These are phyloP conservation scores for Cicer cuneatum DNA, from an alignment of 306 rosid species.

Conservation along the genomic window DNA sequence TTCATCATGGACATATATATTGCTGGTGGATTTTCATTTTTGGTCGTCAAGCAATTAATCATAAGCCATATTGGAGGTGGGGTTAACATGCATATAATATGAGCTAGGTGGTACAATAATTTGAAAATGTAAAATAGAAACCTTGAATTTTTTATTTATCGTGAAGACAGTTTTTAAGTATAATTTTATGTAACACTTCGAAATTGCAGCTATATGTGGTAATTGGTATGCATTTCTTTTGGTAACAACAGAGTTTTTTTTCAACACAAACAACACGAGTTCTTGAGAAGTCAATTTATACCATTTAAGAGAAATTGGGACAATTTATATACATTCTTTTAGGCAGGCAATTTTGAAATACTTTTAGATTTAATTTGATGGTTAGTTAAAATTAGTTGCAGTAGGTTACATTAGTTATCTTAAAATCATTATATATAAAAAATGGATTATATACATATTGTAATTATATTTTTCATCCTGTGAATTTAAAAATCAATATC, in stretches of 20 bases:
- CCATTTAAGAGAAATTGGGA: too few species aligned
- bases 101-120: background rate
- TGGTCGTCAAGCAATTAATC: slow-evolving; percentile 35
- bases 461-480: too few species aligned
- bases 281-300: too few species aligned
- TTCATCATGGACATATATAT: slow-evolving; percentile 44
- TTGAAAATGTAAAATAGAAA: background rate
- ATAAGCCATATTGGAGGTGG: slow-evolving; percentile 21
- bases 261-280: too few species aligned
- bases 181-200: background rate
- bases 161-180: background rate
- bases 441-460: too few species aligned
- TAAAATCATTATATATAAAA: too few species aligned
- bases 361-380: too few species aligned
- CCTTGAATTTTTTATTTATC: background rate
- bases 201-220: background rate
- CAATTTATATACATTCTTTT: too few species aligned
- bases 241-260: background rate
- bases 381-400: too few species aligned
- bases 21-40: slow-evolving; percentile 39
- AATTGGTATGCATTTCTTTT: background rate
- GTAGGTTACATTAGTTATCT: too few species aligned
- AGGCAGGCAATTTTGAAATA: too few species aligned
- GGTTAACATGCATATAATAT: slow-evolving; percentile 10
- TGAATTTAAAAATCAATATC: too few species aligned